Evolutionary conservation across 805 yeast genomes (phyloP).

Genomic region (Cyberlindnera bimundalis): DNA sequence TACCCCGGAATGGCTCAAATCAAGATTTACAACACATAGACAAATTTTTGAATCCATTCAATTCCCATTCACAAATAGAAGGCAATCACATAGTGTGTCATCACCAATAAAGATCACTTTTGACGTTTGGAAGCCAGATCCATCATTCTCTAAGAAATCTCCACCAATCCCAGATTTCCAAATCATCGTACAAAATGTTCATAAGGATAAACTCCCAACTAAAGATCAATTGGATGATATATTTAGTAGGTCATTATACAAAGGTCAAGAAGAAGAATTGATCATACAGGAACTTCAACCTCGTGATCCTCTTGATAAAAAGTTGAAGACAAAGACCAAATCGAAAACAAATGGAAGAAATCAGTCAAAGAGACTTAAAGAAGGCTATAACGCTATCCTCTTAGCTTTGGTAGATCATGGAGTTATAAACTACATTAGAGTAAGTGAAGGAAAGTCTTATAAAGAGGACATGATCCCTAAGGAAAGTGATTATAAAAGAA

Average conservation of each 20-base stretch:
- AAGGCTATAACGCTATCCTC: constrained; percentile 49
- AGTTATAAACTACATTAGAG: constrained; percentile 58
- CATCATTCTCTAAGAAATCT: constrained; percentile 61
- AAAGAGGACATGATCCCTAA: constrained; percentile 29
- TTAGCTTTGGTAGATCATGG: constrained; percentile 76
- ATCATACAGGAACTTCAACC: constrained; percentile 1
- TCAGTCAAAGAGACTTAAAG: constrained; percentile 41
- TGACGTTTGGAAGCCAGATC: constrained; percentile 82
- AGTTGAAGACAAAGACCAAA: background rate
- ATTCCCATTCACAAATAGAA: constrained; percentile 20
- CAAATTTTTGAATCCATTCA: constrained; percentile 31
- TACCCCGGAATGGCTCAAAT: constrained; percentile 17
- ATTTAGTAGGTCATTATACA: constrained; percentile 19
- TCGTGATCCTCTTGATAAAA: background rate
- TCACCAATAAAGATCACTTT: constrained; percentile 33
- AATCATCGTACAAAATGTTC: constrained; percentile 54
- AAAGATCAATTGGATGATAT: constrained; percentile 38
- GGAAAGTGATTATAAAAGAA: constrained; percentile 1
- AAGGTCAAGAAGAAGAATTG: constrained; percentile 19
- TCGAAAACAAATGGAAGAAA: constrained; percentile 14
- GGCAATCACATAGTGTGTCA: constrained; percentile 5
- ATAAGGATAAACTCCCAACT: constrained; percentile 45
- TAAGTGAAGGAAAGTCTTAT: constrained; percentile 49
- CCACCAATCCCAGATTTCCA: constrained; percentile 79
- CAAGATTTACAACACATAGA: constrained; percentile 24